Evolutionary conservation across 1,284 basidiomycete species (phyloP).

Genomic region (Cerioporus squamosus): DNA sequence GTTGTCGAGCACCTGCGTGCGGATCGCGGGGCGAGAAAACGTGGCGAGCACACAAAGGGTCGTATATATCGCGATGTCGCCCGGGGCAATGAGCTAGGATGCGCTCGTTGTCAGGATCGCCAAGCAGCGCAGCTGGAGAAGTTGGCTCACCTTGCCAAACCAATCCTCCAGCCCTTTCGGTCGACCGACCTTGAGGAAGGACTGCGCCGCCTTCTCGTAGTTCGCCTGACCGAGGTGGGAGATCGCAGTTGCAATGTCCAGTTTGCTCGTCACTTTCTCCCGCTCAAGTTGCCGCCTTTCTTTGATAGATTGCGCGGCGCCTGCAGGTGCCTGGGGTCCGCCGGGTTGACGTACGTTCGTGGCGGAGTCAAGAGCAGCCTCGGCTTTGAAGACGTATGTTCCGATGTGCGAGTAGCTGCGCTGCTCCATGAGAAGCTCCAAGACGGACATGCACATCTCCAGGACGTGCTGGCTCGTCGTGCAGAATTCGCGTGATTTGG

Average conservation of each 20-base stretch:
- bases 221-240: conserved; percentile 69
- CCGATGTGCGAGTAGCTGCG: conserved; percentile 82
- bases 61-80: conserved; percentile 85
- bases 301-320: conserved; percentile 32
- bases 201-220: conserved; percentile 77
- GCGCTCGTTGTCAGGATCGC: too few species aligned
- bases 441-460: conserved; percentile 82
- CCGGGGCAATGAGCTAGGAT: conserved; percentile 68
- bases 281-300: conserved; percentile 55
- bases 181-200: conserved; percentile 71
- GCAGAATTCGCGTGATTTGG: conserved; percentile 87
- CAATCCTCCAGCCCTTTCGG: conserved; percentile 72
- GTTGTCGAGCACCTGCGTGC: conserved; percentile 70
- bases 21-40: conserved; percentile 71
- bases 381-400: conserved; percentile 91
- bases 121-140: background rate
- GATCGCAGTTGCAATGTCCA: conserved; percentile 79
- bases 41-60: conserved; percentile 81
- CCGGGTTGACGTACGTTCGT: conserved; percentile 22
- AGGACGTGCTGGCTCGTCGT: conserved; percentile 84
- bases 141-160: conserved; percentile 60
- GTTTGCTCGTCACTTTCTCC: conserved; percentile 73
- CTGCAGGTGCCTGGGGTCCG: conserved; percentile 29
- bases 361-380: conserved; percentile 79
- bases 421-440: conserved; percentile 86